phyloP scores from a whole-genome alignment of 2,329 filamentous ascomycete genomes.

The Fusarium sp. region DNA sequence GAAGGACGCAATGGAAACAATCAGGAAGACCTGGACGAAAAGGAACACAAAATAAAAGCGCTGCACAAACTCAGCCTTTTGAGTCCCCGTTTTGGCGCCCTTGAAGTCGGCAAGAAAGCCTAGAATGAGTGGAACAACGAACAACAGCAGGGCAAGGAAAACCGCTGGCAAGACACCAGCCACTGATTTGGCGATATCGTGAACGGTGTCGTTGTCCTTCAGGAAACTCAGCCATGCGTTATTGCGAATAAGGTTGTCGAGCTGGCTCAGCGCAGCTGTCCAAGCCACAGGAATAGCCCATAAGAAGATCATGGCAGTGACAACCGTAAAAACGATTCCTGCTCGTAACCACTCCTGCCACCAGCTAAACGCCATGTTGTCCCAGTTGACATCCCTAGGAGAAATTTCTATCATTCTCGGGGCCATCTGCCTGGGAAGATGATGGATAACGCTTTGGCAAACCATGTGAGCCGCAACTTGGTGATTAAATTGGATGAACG shows the following conservation, averaged over 20 bases:
- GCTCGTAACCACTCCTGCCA: constrained; percentile 87
- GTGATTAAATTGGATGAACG: constrained; percentile 98
- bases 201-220: constrained; percentile 64
- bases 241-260: constrained; percentile 73
- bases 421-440: constrained; percentile 92
- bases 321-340: constrained; percentile 70
- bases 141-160: constrained; percentile 79
- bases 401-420: constrained; percentile 94
- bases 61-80: constrained; percentile 85
- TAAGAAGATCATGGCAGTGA: constrained; percentile 81
- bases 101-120: constrained; percentile 77
- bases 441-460: constrained; percentile 90
- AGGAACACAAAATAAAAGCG: constrained; percentile 93
- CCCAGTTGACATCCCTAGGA: constrained; percentile 92
- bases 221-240: constrained; percentile 79
- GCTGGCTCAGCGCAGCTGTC: constrained; percentile 83
- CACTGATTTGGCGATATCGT: constrained; percentile 71
- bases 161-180: constrained; percentile 88
- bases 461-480: constrained; percentile 99
- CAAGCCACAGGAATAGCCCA: constrained; percentile 94
- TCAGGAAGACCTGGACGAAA: constrained; percentile 93
- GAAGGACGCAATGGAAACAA: constrained; percentile 86
- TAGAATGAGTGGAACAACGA: constrained; percentile 84
- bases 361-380: constrained; percentile 96
- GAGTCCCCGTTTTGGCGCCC: constrained; percentile 84